Percentiles rank a stretch among this genome's conserved stretches.
Conservation (phyloP, 1,139 yeast species). For the Yamadazyma sp. region DNA sequence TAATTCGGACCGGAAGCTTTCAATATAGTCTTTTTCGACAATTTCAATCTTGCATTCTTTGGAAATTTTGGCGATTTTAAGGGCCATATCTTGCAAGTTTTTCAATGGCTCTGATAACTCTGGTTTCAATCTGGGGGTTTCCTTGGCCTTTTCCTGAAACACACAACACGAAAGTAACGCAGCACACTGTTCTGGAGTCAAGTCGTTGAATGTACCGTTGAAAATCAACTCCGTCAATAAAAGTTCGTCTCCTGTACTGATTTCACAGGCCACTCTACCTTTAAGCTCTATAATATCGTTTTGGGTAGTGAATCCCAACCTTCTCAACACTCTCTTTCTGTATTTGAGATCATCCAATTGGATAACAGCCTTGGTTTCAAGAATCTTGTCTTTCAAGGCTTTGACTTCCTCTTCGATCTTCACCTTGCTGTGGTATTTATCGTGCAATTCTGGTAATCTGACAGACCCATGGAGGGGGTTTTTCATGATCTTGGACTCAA, state of each 20-base stretch:
- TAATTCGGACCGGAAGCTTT: slow-evolving; percentile 83
- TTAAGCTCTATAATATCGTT: slow-evolving; percentile 89
- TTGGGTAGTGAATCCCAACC: slow-evolving; percentile 76
- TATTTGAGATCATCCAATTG: slow-evolving; percentile 92
- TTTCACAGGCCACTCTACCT: slow-evolving; percentile 95
- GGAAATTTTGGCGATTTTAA: slow-evolving; percentile 82
- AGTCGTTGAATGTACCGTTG: slow-evolving; percentile 89
- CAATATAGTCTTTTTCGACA: slow-evolving; percentile 88
- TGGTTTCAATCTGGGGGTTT: slow-evolving; percentile 78
- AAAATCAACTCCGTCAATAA: slow-evolving; percentile 87
- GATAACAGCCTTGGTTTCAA: slow-evolving; percentile 85
- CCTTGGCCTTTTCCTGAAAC: slow-evolving; percentile 93
- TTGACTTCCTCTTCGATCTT: slow-evolving; percentile 62
- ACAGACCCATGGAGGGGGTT: slow-evolving; percentile 73
- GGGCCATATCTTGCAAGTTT: slow-evolving; percentile 85
- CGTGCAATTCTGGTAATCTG: slow-evolving; percentile 60
- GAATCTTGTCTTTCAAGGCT: slow-evolving; percentile 59
- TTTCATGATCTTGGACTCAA: slow-evolving; percentile 67
- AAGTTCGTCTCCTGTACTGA: slow-evolving; percentile 91
- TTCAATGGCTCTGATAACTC: slow-evolving; percentile 89
- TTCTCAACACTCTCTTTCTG: slow-evolving; percentile 85
- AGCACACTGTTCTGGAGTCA: slow-evolving; percentile 88
- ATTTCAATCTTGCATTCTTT: slow-evolving; percentile 88
- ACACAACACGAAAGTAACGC: slow-evolving; percentile 92
- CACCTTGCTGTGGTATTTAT: slow-evolving; percentile 64